phyloP scores from a whole-genome alignment of 495 filamentous ascomycete genomes.

The Penicillium ochrochloron region DNA sequence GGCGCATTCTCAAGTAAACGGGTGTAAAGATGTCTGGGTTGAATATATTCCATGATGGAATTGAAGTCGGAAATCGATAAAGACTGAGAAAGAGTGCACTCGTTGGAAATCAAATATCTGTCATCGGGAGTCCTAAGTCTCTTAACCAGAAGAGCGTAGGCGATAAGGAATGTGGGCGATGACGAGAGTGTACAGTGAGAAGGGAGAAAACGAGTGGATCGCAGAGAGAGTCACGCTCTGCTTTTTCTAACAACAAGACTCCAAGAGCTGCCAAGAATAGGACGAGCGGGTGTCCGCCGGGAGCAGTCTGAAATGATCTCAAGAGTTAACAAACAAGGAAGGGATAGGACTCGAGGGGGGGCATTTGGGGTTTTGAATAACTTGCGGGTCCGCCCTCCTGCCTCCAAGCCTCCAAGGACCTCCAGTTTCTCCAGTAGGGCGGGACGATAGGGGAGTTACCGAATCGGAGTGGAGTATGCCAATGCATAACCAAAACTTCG shows the following conservation, averaged over 20 bases:
- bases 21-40: slow-evolving; percentile 36
- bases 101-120: slow-evolving; percentile 14
- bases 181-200: not conserved
- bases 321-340: slow-evolving; percentile 13
- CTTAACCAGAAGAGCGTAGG: slow-evolving; percentile 22
- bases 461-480: slow-evolving; percentile 16
- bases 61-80: not conserved
- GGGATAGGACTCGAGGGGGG: slow-evolving; percentile 16
- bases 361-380: slow-evolving; percentile 25
- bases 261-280: slow-evolving; percentile 18
- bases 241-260: slow-evolving; percentile 6
- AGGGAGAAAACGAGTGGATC: slow-evolving; percentile 14
- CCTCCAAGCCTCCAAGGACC: not conserved
- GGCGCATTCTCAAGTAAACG: slow-evolving; percentile 39
- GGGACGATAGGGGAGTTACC: slow-evolving; percentile 22
- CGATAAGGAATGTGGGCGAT: slow-evolving; percentile 17
- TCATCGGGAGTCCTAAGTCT: slow-evolving; percentile 17
- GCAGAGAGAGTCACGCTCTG: not conserved
- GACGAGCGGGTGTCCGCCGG: slow-evolving; percentile 11
- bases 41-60: slow-evolving; percentile 32
- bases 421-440: slow-evolving; percentile 12
- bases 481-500: slow-evolving; percentile 16
- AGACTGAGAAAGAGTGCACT: slow-evolving; percentile 5
- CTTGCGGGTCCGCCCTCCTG: slow-evolving; percentile 5
- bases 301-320: slow-evolving; percentile 14